phyloP scores from a whole-genome alignment of 2,329 filamentous ascomycete species.

The Zasmidium citrigriseum region DNA sequence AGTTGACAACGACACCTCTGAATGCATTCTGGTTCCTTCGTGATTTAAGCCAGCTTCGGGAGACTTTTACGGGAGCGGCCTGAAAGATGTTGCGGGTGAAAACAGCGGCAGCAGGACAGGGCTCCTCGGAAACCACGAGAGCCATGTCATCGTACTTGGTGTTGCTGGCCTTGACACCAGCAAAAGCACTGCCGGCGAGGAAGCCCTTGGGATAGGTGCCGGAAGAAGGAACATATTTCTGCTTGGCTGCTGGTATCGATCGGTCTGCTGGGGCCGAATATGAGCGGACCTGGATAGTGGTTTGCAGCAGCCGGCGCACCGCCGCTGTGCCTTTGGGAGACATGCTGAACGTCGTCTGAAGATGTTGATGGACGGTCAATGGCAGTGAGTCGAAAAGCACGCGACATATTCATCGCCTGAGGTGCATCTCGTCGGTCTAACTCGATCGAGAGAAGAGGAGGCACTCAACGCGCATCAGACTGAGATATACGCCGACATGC shows the following conservation, averaged over 20 bases:
- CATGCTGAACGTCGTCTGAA: constrained; percentile 14
- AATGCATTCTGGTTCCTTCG: constrained; percentile 68
- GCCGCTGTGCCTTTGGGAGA: constrained; percentile 14
- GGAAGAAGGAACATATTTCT: constrained; percentile 82
- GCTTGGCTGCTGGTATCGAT: constrained; percentile 73
- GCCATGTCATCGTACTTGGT: constrained; percentile 89
- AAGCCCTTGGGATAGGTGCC: constrained; percentile 93
- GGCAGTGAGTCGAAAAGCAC: neutral
- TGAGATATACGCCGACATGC: neutral
- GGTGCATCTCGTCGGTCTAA: neutral
- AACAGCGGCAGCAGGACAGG: constrained; percentile 85
- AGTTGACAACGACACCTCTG: constrained; percentile 85
- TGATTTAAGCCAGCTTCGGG: constrained; percentile 58
- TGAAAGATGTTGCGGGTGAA: constrained; percentile 99
- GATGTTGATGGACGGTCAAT: constrained; percentile 1
- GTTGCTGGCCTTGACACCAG: constrained; percentile 91
- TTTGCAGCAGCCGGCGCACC: constrained; percentile 28
- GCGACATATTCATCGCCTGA: neutral
- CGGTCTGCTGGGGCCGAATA: constrained; percentile 63
- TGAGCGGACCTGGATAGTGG: constrained; percentile 44
- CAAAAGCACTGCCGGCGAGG: constrained; percentile 79
- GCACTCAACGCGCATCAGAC: neutral
- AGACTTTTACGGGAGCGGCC: constrained; percentile 89
- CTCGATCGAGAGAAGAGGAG: neutral
- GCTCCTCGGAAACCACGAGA: constrained; percentile 80